A percentile compares a stretch with the other conserved stretches of the same genome.
Evolutionary conservation across 2,329 filamentous ascomycete species (phyloP).

Genomic region (Colletotrichum phormii): DNA sequence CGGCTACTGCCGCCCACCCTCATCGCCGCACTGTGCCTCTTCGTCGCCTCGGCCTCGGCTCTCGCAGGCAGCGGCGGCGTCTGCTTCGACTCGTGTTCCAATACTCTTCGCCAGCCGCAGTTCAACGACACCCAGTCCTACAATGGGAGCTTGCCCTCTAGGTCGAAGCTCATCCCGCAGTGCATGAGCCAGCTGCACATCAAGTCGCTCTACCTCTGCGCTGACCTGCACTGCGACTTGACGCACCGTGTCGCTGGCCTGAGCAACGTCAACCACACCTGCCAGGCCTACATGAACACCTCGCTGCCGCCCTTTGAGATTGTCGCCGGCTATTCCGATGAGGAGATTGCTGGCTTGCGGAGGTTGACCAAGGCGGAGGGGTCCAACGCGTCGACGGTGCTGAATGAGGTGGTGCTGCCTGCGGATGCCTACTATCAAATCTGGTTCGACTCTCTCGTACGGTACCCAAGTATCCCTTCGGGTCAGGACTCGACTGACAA

Average conservation of each 20-base stretch:
- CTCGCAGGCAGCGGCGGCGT: conserved; percentile 17
- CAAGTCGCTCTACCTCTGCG: conserved; percentile 52
- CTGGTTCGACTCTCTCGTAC: conserved; percentile 54
- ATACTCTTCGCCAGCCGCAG: conserved; percentile 42
- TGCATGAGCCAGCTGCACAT: conserved; percentile 46
- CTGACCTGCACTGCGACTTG: conserved; percentile 48
- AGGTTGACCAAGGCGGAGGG: conserved; percentile 45
- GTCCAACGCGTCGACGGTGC: neutral
- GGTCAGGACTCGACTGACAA: conserved; percentile 15
- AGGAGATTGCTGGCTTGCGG: conserved; percentile 45
- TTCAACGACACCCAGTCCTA: conserved; percentile 45
- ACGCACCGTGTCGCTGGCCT: conserved; percentile 42
- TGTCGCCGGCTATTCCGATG: conserved; percentile 48
- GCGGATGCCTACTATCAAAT: conserved; percentile 46
- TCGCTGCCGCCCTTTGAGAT: conserved; percentile 49
- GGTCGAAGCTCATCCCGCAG: conserved; percentile 36
- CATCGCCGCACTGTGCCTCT: conserved; percentile 19
- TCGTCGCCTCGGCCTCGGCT: conserved; percentile 17
- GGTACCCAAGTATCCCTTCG: neutral
- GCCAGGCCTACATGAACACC: conserved; percentile 39
- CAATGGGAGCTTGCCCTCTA: conserved; percentile 27
- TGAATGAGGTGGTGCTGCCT: conserved; percentile 49
- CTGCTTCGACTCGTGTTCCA: conserved; percentile 49
- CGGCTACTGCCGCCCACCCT: neutral
- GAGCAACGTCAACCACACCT: conserved; percentile 49